phyloP scores from a whole-genome alignment of 306 rosid genomes.

The Pachyrhizus erosus region DNA sequence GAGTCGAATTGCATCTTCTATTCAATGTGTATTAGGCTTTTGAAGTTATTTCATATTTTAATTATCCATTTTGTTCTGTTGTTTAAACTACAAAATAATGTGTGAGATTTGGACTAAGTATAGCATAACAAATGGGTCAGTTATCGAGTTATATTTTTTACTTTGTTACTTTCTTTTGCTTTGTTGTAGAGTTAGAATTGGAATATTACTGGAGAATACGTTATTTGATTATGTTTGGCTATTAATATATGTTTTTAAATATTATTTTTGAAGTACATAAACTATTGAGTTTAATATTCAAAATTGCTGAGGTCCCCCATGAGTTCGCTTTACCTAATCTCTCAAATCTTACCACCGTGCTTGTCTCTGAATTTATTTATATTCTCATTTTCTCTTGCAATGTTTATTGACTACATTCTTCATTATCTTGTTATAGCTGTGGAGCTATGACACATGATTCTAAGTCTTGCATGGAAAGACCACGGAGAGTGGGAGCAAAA shows the following conservation, averaged over 20 bases:
- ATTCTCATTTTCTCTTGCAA: neutral
- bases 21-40: neutral
- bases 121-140: neutral
- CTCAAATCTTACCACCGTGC: neutral
- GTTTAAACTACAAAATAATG: neutral
- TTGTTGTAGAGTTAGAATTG: constrained; percentile 1
- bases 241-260: neutral
- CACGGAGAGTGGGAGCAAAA: constrained; percentile 41
- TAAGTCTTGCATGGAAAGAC: constrained; percentile 45
- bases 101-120: neutral
- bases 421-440: constrained; percentile 32
- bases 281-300: constrained; percentile 4
- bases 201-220: neutral
- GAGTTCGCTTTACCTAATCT: neutral
- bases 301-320: neutral
- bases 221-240: neutral
- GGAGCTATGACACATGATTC: constrained; percentile 42
- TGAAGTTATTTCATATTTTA: neutral
- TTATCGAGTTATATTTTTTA: no score
- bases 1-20: neutral
- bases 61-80: neutral
- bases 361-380: constrained; percentile 8
- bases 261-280: neutral
- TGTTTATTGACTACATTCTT: neutral
- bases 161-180: no score